These are phyloP conservation scores for Erysiphe neolycopersici DNA, from an alignment of 2,329 filamentous ascomycete species.

Conservation along the genomic window DNA sequence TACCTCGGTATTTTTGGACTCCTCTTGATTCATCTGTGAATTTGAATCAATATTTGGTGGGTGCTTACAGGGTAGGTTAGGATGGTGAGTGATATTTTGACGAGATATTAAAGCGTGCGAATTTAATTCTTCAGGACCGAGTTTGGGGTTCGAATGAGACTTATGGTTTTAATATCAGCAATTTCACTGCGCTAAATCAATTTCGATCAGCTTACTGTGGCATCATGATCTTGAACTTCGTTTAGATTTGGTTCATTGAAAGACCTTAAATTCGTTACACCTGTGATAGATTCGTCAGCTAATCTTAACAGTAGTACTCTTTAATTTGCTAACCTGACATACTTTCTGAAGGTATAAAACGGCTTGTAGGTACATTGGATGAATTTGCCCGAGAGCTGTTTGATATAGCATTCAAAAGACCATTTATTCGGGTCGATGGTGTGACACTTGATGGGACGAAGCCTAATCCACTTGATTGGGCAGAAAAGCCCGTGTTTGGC, in stretches of 20 bases:
- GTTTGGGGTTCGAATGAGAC: slow-evolving; percentile 8
- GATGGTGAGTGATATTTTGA: slow-evolving; percentile 5
- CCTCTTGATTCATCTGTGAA: slow-evolving; percentile 7
- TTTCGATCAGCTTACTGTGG: slow-evolving; percentile 5
- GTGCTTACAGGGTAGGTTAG: slow-evolving; percentile 2
- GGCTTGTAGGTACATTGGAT: slow-evolving; percentile 15
- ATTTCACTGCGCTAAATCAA: neutral
- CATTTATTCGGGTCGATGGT: slow-evolving; percentile 26
- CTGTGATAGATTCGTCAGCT: slow-evolving; percentile 2
- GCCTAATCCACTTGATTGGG: slow-evolving; percentile 18
- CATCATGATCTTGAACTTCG: slow-evolving; percentile 7
- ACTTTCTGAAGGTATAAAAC: slow-evolving; percentile 10
- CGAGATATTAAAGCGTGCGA: slow-evolving; percentile 8
- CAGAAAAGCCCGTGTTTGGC: slow-evolving; percentile 27
- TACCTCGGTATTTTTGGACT: slow-evolving; percentile 14
- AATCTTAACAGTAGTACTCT: neutral
- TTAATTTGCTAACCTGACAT: slow-evolving; percentile 8
- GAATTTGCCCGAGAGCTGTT: slow-evolving; percentile 27
- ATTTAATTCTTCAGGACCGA: slow-evolving; percentile 5
- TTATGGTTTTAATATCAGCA: slow-evolving; percentile 1
- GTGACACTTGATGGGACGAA: slow-evolving; percentile 13
- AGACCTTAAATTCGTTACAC: slow-evolving; percentile 9
- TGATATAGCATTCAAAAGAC: slow-evolving; percentile 35
- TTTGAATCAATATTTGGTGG: slow-evolving; percentile 7
- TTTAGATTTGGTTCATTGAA: slow-evolving; percentile 7